Conservation (phyloP, 306 rosid species). For the Quercus parvula region DNA sequence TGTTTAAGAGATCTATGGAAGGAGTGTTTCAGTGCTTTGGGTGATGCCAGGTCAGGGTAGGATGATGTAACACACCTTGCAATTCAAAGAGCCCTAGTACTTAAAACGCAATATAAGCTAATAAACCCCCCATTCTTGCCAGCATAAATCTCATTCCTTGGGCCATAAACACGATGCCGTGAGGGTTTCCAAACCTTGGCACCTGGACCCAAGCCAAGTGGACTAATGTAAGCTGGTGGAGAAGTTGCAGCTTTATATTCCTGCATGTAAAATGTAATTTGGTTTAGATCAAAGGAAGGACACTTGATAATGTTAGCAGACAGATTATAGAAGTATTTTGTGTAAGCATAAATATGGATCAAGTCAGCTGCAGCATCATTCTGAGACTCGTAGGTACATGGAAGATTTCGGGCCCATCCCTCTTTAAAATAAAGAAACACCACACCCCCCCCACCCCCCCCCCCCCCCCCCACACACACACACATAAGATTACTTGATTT, state of each 20-base stretch:
- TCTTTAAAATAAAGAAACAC: constrained; percentile 38
- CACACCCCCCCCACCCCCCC: no score
- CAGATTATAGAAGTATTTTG: constrained; percentile 30
- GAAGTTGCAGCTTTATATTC: constrained; percentile 80
- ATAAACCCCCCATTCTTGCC: constrained; percentile 78
- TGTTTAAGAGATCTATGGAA: neutral
- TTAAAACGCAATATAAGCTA: neutral
- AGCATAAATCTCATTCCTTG: constrained; percentile 82
- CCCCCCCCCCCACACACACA: no score
- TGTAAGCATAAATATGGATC: constrained; percentile 89
- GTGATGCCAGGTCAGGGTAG: neutral
- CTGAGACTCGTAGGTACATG: constrained; percentile 90
- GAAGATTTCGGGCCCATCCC: constrained; percentile 86
- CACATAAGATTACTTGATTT: neutral
- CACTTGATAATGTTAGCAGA: neutral
- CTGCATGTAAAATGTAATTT: constrained; percentile 37
- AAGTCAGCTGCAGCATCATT: constrained; percentile 98
- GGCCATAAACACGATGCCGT: constrained; percentile 85
- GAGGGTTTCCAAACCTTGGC: constrained; percentile 79
- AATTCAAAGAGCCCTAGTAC: neutral
- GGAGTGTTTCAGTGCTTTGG: neutral
- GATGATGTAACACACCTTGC: neutral
- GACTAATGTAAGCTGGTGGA: constrained; percentile 95
- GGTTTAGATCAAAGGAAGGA: constrained; percentile 3
- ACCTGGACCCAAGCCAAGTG: constrained; percentile 94